A percentile compares a stretch with the other conserved stretches of the same genome.
Conservation (phyloP, 2,329 filamentous ascomycete genomes). For the Dothidotthia symphoricarpi region DNA sequence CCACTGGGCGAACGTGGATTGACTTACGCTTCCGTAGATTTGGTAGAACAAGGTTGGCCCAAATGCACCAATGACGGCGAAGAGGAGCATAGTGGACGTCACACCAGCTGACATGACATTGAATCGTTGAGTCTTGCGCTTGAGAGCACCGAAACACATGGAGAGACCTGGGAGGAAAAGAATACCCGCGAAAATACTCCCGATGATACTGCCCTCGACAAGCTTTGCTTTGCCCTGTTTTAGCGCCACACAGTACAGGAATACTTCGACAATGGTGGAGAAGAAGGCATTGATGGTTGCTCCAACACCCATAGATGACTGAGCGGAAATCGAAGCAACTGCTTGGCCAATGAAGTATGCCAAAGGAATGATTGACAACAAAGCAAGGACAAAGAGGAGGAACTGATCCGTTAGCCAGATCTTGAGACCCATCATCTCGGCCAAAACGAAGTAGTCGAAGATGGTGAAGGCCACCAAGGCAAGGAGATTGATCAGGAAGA, state of each 20-base stretch:
- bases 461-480: slow-evolving; percentile 92
- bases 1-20: background rate
- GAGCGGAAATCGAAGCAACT: slow-evolving; percentile 95
- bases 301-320: slow-evolving; percentile 96
- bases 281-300: slow-evolving; percentile 98
- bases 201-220: slow-evolving; percentile 94
- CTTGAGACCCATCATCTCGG: slow-evolving; percentile 65
- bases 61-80: slow-evolving; percentile 93
- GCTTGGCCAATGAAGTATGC: slow-evolving; percentile 99
- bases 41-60: slow-evolving; percentile 97
- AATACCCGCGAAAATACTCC: slow-evolving; percentile 96
- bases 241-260: slow-evolving; percentile 91
- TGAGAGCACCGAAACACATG: slow-evolving; percentile 98
- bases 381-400: slow-evolving; percentile 77
- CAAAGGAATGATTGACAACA: slow-evolving; percentile 91
- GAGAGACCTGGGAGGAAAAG: slow-evolving; percentile 91
- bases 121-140: slow-evolving; percentile 97
- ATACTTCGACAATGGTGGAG: slow-evolving; percentile 95
- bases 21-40: slow-evolving; percentile 79
- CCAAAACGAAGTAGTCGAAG: slow-evolving; percentile 82
- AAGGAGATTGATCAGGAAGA: slow-evolving; percentile 97
- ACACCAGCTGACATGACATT: slow-evolving; percentile 95
- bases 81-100: slow-evolving; percentile 95
- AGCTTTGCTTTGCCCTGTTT: slow-evolving; percentile 88
- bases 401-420: slow-evolving; percentile 76